Evolutionary conservation across 2,329 filamentous ascomycete species (phyloP), one percentile per base, ranked within the genome.

Genomic region (Cryphonectria nitschkei): DNA sequence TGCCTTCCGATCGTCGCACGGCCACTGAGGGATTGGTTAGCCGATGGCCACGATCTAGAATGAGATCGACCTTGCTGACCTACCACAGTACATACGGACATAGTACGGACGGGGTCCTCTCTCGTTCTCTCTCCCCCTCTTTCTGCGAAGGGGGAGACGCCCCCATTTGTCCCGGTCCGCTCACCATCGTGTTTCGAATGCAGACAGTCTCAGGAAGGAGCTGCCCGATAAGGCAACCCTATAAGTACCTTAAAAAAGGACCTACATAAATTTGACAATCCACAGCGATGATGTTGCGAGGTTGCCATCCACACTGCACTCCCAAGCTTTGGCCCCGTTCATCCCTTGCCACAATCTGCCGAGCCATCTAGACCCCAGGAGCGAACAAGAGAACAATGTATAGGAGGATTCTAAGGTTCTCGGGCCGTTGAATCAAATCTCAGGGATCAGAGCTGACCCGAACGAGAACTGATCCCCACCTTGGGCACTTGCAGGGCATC

Each of bases 1-100:
- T 58, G 65, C 58, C 61, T 65, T 68, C 67, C 67, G 69, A 71
- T 71, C 69, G 69, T 69, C 69, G 67, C 66, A 68, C 69, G 69
- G 69, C 66, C 61, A 65, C 29, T 62, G 52, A 68, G 62, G 64
- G 61, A 52, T 1, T 29, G 54, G 1, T 34, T 58, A 58, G 54
- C 29, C 54, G 29, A 58, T 32, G 54, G 29, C 52, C 54, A 58
- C 54, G 26, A 58, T 58, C 54, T 58, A 34, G 54, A 56, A 56
- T n/a, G n/a, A 56, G 29, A 58, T 58, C 54, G 54, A 32, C 54
- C 54, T 58, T 58, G 54, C 54, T 58, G 14, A 32, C 26, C 26
- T 58, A 56, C 26, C 26, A 67, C 50, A 68, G 32, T 9, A 50
- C 13, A 14, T 60, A n/a, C 54, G 37, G 26, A 58, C 54, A 58